Evolutionary conservation across 495 filamentous ascomycete species (phyloP), one percentile per base, ranked within the genome.

Genomic region (Hypoxylon crocopeplum): DNA sequence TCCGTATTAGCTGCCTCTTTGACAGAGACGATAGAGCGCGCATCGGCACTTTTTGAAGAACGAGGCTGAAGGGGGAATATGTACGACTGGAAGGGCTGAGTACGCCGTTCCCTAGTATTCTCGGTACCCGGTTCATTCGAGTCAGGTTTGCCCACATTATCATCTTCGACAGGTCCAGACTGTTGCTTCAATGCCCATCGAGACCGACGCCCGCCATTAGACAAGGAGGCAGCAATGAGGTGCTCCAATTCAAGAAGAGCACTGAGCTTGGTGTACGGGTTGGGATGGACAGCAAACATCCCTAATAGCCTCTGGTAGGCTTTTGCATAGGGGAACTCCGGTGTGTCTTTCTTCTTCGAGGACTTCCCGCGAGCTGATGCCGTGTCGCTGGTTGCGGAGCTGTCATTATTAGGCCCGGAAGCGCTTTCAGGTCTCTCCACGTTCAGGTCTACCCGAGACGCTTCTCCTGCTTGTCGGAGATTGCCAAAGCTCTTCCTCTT

Each of bases 221-320:
- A 84, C 6, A 95, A 69, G 1, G 87, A 93, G 5, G 91, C 90
- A 22, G 91, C 77, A 52, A 96, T 88, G 29, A 97, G 74, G 33
- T 87, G 86, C 64, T 94, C 84, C 12, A 97, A 80, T 69, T 97
- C 91, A 42, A 86, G 87, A 2, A 97, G 80, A 0, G 90, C 89
- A 62, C 88, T 87, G 13, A 97, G 83, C 68, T 97, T 97, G 41
- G 86, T 82, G 62, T 87, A 90, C 0, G 93, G 93, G 64, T 95
- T 96, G 2, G 90, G 90, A 67, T 94, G 91, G 3, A 91, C 89
- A 13, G 92, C 94, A 63, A 97, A 96, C 67, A 90, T 92, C 45
- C 87, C 84, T 16, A 97, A 77, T 0, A 97, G 82, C 19, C 86
- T 86, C 62, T 85, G 84, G 73, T 93, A 97, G 4, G 91, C 88